Evolutionary conservation across 2,329 filamentous ascomycete species (phyloP), one percentile per base, ranked within the genome.

Genomic region (Neofusicoccum sp.): DNA sequence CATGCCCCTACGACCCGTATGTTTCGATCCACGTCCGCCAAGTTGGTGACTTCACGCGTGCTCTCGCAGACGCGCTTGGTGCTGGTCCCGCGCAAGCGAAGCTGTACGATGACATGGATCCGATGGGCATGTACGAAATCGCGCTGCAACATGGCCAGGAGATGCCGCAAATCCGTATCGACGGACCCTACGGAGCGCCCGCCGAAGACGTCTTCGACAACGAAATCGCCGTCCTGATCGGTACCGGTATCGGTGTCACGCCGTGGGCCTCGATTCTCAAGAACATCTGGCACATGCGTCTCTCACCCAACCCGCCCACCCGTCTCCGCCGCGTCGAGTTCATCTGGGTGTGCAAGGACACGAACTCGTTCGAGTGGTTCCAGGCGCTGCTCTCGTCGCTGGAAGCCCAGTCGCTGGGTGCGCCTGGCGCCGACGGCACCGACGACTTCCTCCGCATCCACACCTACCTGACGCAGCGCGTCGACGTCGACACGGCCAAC

Each of bases 331-430:
- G 95, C 74, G 93, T 99, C 33, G 95, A 99, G 75, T 99, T 99
- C 77, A 96, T 99, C 80, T 99, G 95, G 95, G 89, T 98, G 56
- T 97, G 93, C 84, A 95, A 90, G 75, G 93, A 97, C 71, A 96
- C 93, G 0, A 89, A 86, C 34, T 96, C 93, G 0, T 99, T 99
- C 71, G 95, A 98, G 78, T 99, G 95, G 95, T 98, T 99, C 82
- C 95, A 99, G 74, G 92, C 90, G 1, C 86, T 99, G 0, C 84
- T 99, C 14, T 90, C 90, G 0, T 96, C 91, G 0, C 88, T 99
- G 24, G 95, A 99, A 76, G 83, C 87, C 36, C 95, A 99, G 73
- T 93, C 89, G 53, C 82, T 85, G 62, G 84, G 87, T 68, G 86
- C 86, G 4, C 68, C 71, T 4, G 74, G 72, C 6, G 63, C 69